phyloP scores from a whole-genome alignment of 129 eudicot genomes.

The Oenanthe sinensis region DNA sequence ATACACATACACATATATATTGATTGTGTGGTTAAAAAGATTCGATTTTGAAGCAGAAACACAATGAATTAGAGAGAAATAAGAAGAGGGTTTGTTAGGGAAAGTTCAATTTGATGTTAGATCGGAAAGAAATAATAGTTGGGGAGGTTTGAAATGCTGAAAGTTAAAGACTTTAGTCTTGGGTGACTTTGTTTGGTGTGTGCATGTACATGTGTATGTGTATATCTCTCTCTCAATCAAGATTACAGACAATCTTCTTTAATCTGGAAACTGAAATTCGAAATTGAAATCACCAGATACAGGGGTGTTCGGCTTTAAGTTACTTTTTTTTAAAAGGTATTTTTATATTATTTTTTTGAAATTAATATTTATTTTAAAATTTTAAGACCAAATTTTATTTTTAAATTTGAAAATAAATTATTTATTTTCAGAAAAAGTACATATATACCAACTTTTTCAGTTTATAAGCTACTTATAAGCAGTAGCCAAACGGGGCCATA shows the following conservation, averaged over 20 bases:
- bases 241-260: not conserved
- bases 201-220: not conserved
- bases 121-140: not conserved
- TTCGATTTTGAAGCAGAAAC: slow-evolving; percentile 1
- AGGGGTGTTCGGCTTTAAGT: too few relatives aligned
- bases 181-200: not conserved
- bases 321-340: too few relatives aligned
- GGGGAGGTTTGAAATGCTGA: not conserved
- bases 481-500: too few relatives aligned
- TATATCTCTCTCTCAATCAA: not conserved
- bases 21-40: not conserved
- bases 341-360: too few relatives aligned
- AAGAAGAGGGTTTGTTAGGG: not conserved
- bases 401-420: too few relatives aligned
- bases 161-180: not conserved
- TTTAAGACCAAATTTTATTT: too few relatives aligned
- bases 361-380: too few relatives aligned
- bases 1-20: not conserved
- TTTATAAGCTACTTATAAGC: too few relatives aligned
- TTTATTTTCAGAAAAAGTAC: too few relatives aligned
- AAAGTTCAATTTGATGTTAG: not conserved
- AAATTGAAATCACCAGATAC: not conserved
- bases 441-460: too few relatives aligned
- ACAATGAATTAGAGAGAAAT: not conserved
- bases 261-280: not conserved